Conservation (phyloP, 2,329 filamentous ascomycete genomes). For the Mycogone perniciosa region DNA sequence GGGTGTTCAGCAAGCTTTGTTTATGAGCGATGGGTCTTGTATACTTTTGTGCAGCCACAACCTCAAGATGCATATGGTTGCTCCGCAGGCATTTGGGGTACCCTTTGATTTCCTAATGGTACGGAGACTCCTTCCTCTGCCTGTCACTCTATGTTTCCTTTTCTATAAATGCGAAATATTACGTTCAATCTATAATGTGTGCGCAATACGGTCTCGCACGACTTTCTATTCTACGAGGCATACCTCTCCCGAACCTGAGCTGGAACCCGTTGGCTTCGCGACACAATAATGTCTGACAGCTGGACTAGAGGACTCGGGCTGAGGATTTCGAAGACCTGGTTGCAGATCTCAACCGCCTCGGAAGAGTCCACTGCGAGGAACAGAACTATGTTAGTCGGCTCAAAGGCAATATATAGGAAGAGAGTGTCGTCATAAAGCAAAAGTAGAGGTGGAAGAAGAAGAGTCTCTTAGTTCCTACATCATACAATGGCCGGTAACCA, state of each 20-base stretch:
- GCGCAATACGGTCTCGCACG: no score
- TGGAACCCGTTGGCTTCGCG: neutral
- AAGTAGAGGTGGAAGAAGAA: neutral
- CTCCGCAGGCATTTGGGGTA: no score
- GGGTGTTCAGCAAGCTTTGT: no score
- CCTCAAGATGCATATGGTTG: no score
- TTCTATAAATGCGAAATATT: no score
- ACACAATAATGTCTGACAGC: neutral
- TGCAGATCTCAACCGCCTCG: conserved; percentile 4
- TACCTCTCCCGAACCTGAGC: neutral
- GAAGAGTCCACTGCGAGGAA: conserved; percentile 1
- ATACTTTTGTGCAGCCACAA: no score
- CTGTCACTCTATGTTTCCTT: no score
- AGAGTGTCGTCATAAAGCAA: neutral
- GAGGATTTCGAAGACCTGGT: conserved; percentile 6
- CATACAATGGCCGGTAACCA: neutral
- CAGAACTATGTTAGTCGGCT: neutral
- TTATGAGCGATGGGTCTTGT: no score
- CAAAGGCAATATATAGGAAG: neutral
- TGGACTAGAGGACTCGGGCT: neutral
- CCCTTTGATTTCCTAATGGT: no score
- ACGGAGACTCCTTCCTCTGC: no score
- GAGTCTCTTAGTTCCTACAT: neutral
- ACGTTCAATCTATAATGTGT: no score
- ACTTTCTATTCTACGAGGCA: no score